A percentile compares a stretch with the other conserved stretches of the same genome.
Conservation (phyloP, 306 rosid species). For the Arachis hypogaea region DNA sequence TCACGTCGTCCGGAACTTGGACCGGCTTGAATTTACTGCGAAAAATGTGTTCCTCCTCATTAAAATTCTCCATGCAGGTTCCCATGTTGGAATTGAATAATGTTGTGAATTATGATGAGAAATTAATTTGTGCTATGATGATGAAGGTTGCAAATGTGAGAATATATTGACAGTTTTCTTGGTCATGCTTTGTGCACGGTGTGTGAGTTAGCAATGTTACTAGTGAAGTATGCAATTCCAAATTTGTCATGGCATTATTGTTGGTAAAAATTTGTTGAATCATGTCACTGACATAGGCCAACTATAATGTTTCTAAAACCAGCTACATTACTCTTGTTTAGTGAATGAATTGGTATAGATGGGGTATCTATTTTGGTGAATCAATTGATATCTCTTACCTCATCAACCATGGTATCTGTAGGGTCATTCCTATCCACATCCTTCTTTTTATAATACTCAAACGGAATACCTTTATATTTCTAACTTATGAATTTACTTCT, state of each 20-base stretch:
- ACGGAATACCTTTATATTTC: conserved; percentile 2
- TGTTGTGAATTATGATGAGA: too few relatives aligned
- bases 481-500: not conserved
- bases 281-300: conserved; percentile 48
- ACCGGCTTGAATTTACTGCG: conserved; percentile 57
- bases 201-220: conserved; percentile 42
- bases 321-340: not conserved
- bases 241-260: conserved; percentile 37
- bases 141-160: conserved; percentile 31
- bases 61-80: conserved; percentile 31
- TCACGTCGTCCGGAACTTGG: conserved; percentile 67
- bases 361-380: not conserved
- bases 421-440: not conserved
- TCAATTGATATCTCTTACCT: not conserved
- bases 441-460: not conserved
- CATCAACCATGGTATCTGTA: not conserved
- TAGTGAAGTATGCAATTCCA: conserved; percentile 37
- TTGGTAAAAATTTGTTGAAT: conserved; percentile 62
- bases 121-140: too few relatives aligned
- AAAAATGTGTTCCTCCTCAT: conserved; percentile 66
- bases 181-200: conserved; percentile 46
- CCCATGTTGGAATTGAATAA: conserved; percentile 44
- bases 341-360: not conserved
- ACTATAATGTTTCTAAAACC: conserved; percentile 37
- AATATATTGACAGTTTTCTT: conserved; percentile 1